A percentile compares a stretch with the other conserved stretches of the same genome.
Conservation (phyloP, 2,329 filamentous ascomycete genomes). For the Penicillium verrucosum region DNA sequence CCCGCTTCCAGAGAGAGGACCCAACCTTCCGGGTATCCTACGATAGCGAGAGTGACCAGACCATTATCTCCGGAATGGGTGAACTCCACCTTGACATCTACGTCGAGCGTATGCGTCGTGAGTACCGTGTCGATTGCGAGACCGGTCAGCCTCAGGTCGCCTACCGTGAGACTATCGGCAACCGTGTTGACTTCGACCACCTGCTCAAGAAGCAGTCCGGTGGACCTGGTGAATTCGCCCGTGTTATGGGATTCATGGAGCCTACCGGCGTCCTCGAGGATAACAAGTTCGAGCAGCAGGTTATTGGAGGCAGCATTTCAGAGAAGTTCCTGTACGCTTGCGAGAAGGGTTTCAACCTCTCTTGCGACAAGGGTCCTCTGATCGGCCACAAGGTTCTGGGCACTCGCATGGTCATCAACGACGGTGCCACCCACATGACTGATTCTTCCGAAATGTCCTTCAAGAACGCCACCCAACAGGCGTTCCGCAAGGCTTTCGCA, state of each 20-base stretch:
- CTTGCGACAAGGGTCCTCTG: conserved; percentile 81
- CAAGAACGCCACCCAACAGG: conserved; percentile 89
- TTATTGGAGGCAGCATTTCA: conserved; percentile 84
- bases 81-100: conserved; percentile 97
- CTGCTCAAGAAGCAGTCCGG: conserved; percentile 92
- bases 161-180: conserved; percentile 89
- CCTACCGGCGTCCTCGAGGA: conserved; percentile 69
- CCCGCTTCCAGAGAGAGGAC: conserved; percentile 96
- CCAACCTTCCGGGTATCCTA: conserved; percentile 95
- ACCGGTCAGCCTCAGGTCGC: conserved; percentile 97
- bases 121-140: conserved; percentile 93
- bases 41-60: conserved; percentile 89
- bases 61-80: conserved; percentile 97
- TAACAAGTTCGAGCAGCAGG: conserved; percentile 82
- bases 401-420: conserved; percentile 85
- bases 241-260: conserved; percentile 88
- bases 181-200: conserved; percentile 81
- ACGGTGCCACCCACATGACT: conserved; percentile 94
- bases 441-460: conserved; percentile 97
- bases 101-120: conserved; percentile 90
- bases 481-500: conserved; percentile 90
- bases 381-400: conserved; percentile 92
- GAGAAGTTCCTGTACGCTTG: conserved; percentile 96
- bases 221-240: conserved; percentile 91
- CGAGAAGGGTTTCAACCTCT: conserved; percentile 85